These are phyloP conservation scores for Knoxdaviesia capensis DNA, from an alignment of 2,329 filamentous ascomycete species.

Conservation along the genomic window DNA sequence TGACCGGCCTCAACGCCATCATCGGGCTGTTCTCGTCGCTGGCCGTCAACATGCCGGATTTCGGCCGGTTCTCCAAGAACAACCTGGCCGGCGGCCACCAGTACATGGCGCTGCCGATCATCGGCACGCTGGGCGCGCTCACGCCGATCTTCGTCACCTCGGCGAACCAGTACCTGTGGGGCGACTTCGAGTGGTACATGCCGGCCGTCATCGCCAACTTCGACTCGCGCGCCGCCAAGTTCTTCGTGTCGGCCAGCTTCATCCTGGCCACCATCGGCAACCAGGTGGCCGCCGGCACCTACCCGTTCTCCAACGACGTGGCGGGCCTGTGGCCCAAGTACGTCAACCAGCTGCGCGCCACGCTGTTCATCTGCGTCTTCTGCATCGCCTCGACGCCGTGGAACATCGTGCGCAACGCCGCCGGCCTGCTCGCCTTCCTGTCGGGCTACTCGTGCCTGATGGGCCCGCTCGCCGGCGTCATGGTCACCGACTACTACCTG, in stretches of 20 bases:
- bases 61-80: conserved; percentile 10
- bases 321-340: conserved; percentile 4
- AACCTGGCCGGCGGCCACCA: conserved; percentile 2
- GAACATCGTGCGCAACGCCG: conserved; percentile 13
- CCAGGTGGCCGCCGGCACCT: conserved; percentile 5
- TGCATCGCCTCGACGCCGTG: conserved; percentile 8
- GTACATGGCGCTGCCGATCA: conserved; percentile 12
- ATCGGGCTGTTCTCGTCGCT: conserved; percentile 27
- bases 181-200: conserved; percentile 22
- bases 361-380: conserved; percentile 3
- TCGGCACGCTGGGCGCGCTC: conserved; percentile 19
- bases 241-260: conserved; percentile 26
- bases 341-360: conserved; percentile 4
- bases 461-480: conserved; percentile 19
- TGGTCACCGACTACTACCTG: conserved; percentile 19
- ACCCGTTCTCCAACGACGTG: conserved; percentile 5
- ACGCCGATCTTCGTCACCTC: conserved; percentile 22
- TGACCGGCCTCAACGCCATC: conserved; percentile 23
- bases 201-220: conserved; percentile 18
- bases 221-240: conserved; percentile 23
- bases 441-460: conserved; percentile 15
- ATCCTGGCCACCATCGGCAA: conserved; percentile 21
- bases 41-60: conserved; percentile 27
- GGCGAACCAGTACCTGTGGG: conserved; percentile 18
- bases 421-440: conserved; percentile 13